Conservation (phyloP, 2,329 filamentous ascomycete species). For the Cytospora schulzeri region DNA sequence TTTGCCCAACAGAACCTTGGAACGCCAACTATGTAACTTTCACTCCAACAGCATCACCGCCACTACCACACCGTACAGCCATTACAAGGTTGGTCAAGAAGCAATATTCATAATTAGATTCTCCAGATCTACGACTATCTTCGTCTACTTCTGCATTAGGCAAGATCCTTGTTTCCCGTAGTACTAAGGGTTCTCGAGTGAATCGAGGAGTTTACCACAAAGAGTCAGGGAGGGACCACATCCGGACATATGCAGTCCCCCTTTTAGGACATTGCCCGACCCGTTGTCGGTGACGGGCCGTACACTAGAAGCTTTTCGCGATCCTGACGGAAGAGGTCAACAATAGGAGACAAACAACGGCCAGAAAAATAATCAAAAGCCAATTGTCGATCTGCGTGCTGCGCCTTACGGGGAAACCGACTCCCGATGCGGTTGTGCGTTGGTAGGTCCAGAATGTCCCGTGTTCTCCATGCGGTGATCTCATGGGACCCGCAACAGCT, state of each 20-base stretch:
- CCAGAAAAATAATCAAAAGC: neutral
- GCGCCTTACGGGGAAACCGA: neutral
- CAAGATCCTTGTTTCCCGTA: no score
- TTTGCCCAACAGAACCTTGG: neutral
- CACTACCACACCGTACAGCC: neutral
- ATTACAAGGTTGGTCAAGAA: neutral
- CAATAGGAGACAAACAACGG: neutral
- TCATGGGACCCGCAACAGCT: neutral
- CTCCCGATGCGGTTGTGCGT: neutral
- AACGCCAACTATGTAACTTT: no score
- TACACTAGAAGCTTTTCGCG: slow-evolving; percentile 43
- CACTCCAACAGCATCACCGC: neutral
- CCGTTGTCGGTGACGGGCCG: slow-evolving; percentile 46
- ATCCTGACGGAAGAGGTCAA: slow-evolving; percentile 40
- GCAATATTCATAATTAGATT: neutral
- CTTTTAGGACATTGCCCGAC: neutral
- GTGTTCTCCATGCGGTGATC: neutral
- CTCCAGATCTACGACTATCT: no score
- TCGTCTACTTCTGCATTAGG: no score
- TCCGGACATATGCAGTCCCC: no score
- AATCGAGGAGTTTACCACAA: no score
- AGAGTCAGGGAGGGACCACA: neutral
- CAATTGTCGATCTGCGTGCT: neutral
- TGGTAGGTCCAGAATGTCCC: neutral
- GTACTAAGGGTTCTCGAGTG: neutral